These are phyloP conservation scores for Cyberlindnera euphorbiae DNA, from an alignment of 805 yeast species.

Conservation along the genomic window DNA sequence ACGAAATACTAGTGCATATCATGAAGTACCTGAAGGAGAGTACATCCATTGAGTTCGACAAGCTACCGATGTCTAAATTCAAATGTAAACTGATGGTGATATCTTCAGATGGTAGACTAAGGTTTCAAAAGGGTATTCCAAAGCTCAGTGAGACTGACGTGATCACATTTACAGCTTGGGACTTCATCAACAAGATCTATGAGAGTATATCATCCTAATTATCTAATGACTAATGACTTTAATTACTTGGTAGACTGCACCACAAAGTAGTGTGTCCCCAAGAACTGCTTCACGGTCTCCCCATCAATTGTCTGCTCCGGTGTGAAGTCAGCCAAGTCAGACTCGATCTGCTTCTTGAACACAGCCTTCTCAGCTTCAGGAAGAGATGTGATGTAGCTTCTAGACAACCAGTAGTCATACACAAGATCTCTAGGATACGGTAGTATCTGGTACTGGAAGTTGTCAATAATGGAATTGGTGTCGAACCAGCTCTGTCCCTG, in stretches of 20 bases:
- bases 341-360: slow-evolving; percentile 30
- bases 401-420: slow-evolving; percentile 48
- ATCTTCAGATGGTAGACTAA: slow-evolving; percentile 20
- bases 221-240: too few relatives aligned
- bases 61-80: slow-evolving; percentile 18
- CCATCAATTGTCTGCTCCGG: slow-evolving; percentile 6
- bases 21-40: slow-evolving; percentile 20
- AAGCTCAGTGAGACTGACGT: slow-evolving; percentile 15
- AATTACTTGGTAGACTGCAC: too few relatives aligned
- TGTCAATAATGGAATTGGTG: slow-evolving; percentile 30
- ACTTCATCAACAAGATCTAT: slow-evolving; percentile 17
- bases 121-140: slow-evolving; percentile 21
- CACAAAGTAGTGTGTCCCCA: slow-evolving; percentile 23
- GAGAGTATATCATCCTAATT: slow-evolving; percentile 10
- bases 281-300: slow-evolving; percentile 15
- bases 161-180: slow-evolving; percentile 25
- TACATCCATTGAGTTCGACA: slow-evolving; percentile 28
- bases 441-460: slow-evolving; percentile 28
- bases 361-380: slow-evolving; percentile 32
- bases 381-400: slow-evolving; percentile 49
- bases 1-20: slow-evolving; percentile 14
- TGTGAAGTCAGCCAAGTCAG: slow-evolving; percentile 6
- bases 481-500: slow-evolving; percentile 31
- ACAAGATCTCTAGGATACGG: slow-evolving; percentile 32
- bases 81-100: slow-evolving; percentile 19